Percentiles rank a stretch among this genome's conserved stretches.
phyloP scores from a whole-genome alignment of 148 eudicot species.

The Spergularia bocconei region DNA sequence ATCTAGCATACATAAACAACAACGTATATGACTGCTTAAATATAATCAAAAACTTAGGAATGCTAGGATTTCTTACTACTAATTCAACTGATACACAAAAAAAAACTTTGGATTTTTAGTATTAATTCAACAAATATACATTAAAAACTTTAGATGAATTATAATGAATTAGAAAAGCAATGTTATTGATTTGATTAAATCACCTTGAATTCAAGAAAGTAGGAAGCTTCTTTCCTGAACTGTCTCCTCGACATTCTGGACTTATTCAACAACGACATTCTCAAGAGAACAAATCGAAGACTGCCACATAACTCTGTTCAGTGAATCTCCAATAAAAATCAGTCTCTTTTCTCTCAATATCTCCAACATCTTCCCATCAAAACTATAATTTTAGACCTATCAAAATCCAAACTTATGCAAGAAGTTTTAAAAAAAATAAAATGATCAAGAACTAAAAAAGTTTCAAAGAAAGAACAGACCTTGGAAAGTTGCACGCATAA shows the following conservation, averaged over 20 bases:
- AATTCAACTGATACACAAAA: not conserved
- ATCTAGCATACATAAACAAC: conserved; percentile 23
- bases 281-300: conserved; percentile 57
- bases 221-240: conserved; percentile 46
- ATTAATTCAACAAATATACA: too few species aligned
- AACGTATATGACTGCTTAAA: not conserved
- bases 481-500: conserved; percentile 54
- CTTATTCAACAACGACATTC: conserved; percentile 37
- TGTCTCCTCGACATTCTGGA: conserved; percentile 14
- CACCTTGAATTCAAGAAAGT: conserved; percentile 53
- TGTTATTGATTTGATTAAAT: not conserved
- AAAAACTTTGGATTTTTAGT: not conserved
- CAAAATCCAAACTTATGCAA: not conserved
- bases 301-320: conserved; percentile 75
- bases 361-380: conserved; percentile 57
- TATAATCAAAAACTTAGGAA: not conserved
- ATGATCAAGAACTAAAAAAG: not conserved
- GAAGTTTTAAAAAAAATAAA: not conserved
- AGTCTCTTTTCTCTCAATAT: conserved; percentile 56
- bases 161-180: too few species aligned
- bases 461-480: conserved; percentile 25
- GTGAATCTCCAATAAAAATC: conserved; percentile 76
- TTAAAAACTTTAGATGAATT: too few species aligned
- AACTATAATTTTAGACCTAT: conserved; percentile 25
- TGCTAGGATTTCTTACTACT: too few species aligned